Evolutionary conservation across 768 basidiomycete genomes (phyloP), one percentile per base, ranked within the genome.

Genomic region (Hebeloma cylindrosporum): DNA sequence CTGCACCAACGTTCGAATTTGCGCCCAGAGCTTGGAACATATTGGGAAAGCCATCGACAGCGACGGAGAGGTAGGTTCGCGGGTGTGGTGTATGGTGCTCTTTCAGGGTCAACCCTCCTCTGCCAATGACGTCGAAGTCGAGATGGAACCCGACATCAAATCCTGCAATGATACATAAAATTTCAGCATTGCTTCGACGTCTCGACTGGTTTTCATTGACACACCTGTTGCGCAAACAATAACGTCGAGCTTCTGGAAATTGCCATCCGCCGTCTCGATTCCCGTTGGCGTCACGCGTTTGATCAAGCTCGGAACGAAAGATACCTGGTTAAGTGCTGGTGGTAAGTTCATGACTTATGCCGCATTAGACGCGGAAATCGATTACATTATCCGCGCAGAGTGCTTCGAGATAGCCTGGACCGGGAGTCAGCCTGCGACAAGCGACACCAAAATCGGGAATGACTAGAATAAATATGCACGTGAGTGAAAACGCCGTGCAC

Each of bases 21-120:
- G 83, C 82, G 0, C 83, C 82, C 7, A 77, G 54, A 14, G 65
- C 56, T 42, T 73, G 67, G 67, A 84, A 84, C 73, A 74, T 78
- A 61, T 83, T 85, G n/a, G 85, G 84, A 62, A 85, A 84, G 6
- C 77, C 80, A 35, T 82, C 77, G 14, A 79, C 71, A 16, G 76
- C 73, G 23, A 84, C 57, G 5, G 77, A 69, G 5, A 86, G 68
- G 59, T 87, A 87, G 3, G 79, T 74, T 8, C 61, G 60, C 2
- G 83, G 80, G 51, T 79, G 69, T 3, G 81, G 78, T 1, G 60
- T 67, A 60, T 77, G 82, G 43, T 73, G 72, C n/a, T 78, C 70
- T 40, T 71, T 70, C 4, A 86, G 63, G 40, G 75, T 68, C 7
- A 72, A 52, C 2, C 82, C 80, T 16, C 69, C 62, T 9, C 78